These are phyloP conservation scores for Huntiella moniliformis DNA, from an alignment of 2,329 filamentous ascomycete species.

Conservation along the genomic window DNA sequence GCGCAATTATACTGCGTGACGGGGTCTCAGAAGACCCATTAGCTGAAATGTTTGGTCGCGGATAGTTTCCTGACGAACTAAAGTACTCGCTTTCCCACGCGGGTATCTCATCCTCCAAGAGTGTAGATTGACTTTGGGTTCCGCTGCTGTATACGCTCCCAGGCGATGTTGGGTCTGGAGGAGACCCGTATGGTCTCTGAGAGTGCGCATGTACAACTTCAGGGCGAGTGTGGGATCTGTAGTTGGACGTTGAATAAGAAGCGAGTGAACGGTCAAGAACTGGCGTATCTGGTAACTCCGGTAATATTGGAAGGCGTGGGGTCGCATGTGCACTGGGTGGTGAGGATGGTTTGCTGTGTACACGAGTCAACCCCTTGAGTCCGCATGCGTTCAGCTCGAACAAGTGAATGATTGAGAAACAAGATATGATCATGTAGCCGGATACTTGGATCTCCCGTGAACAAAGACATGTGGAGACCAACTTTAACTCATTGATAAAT, in stretches of 20 bases:
- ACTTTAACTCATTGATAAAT: constrained; percentile 5
- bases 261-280: neutral
- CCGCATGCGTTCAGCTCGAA: constrained; percentile 5
- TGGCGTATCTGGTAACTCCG: neutral
- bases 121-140: neutral
- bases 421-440: constrained; percentile 2
- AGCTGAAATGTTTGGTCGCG: neutral
- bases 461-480: constrained; percentile 1
- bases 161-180: neutral
- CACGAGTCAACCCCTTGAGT: neutral
- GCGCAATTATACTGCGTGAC: no score
- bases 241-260: neutral
- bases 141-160: neutral
- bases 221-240: neutral
- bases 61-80: neutral
- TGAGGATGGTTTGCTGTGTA: neutral
- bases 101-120: neutral
- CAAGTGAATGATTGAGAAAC: constrained; percentile 4
- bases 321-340: neutral
- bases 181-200: neutral
- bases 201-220: neutral
- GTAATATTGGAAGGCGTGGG: constrained; percentile 1
- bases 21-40: neutral
- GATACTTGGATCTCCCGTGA: constrained; percentile 1
- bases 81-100: neutral